A percentile compares a stretch with the other conserved stretches of the same genome.
phyloP scores from a whole-genome alignment of 257 asterid species.

The Leonotis leonurus region DNA sequence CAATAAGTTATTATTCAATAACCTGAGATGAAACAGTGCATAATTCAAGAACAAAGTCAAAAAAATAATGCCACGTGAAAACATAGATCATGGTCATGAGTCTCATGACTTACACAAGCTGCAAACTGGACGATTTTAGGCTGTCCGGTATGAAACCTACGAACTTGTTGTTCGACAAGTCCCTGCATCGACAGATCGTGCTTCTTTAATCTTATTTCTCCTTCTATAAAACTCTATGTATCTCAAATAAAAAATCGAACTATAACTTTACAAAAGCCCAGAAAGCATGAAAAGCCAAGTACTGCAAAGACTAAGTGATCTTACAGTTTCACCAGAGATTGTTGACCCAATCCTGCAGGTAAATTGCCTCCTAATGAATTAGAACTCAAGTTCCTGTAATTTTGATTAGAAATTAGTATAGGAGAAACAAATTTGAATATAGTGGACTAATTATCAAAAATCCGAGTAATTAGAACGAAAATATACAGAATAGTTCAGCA shows the following conservation, averaged over 20 bases:
- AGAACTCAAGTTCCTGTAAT: constrained; percentile 76
- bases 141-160: constrained; percentile 75
- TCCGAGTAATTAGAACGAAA: not conserved
- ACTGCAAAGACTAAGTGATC: constrained; percentile 19
- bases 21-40: not conserved
- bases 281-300: not conserved
- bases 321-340: constrained; percentile 80
- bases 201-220: not conserved
- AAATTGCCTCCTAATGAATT: constrained; percentile 66
- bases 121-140: constrained; percentile 68
- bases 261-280: not conserved
- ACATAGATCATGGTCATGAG: no score
- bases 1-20: constrained; percentile 64
- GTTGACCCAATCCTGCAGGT: constrained; percentile 71
- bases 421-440: not conserved
- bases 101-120: constrained; percentile 61
- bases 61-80: no score
- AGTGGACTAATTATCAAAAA: not conserved
- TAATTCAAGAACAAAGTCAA: not conserved
- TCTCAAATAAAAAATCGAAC: not conserved
- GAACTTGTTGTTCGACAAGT: constrained; percentile 68
- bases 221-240: not conserved
- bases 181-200: constrained; percentile 48
- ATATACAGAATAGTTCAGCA: not conserved
- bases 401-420: not conserved